These are phyloP conservation scores for Sistotremastrum suecicum DNA, from an alignment of 768 basidiomycete species.

Conservation along the genomic window DNA sequence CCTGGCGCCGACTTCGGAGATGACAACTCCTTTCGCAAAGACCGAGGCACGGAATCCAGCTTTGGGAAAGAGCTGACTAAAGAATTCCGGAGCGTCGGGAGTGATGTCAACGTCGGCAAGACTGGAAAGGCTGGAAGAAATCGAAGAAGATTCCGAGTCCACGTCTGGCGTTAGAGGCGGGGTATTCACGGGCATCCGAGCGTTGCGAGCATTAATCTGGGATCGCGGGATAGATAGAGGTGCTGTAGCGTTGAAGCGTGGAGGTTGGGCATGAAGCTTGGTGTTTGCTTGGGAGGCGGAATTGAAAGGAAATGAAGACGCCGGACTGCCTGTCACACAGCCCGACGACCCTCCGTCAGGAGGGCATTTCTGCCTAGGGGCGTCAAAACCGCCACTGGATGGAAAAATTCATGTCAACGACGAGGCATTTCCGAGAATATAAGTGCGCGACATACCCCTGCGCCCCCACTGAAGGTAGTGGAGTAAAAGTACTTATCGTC, in stretches of 20 bases:
- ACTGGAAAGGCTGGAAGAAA: conserved; percentile 5
- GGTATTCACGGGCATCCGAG: conserved; percentile 4
- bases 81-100: conserved; percentile 47
- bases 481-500: conserved; percentile 83
- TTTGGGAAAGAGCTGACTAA: conserved; percentile 66
- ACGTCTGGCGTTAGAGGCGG: conserved; percentile 5
- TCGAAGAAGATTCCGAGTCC: conserved; percentile 4
- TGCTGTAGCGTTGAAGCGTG: conserved; percentile 11
- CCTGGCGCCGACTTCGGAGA: conserved; percentile 49
- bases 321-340: conserved; percentile 89
- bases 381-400: conserved; percentile 89
- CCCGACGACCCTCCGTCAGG: conserved; percentile 88
- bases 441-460: conserved; percentile 44
- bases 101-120: neutral
- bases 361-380: conserved; percentile 85
- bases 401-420: conserved; percentile 1
- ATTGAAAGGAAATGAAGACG: conserved; percentile 31
- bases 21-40: conserved; percentile 61
- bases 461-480: conserved; percentile 89
- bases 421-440: neutral
- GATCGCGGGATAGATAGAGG: conserved; percentile 19
- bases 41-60: conserved; percentile 53
- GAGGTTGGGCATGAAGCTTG: conserved; percentile 24
- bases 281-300: conserved; percentile 18
- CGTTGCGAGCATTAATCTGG: conserved; percentile 16